These are phyloP conservation scores for Aspergillus novofumigatus DNA, from an alignment of 2,329 filamentous ascomycete species.

Conservation along the genomic window DNA sequence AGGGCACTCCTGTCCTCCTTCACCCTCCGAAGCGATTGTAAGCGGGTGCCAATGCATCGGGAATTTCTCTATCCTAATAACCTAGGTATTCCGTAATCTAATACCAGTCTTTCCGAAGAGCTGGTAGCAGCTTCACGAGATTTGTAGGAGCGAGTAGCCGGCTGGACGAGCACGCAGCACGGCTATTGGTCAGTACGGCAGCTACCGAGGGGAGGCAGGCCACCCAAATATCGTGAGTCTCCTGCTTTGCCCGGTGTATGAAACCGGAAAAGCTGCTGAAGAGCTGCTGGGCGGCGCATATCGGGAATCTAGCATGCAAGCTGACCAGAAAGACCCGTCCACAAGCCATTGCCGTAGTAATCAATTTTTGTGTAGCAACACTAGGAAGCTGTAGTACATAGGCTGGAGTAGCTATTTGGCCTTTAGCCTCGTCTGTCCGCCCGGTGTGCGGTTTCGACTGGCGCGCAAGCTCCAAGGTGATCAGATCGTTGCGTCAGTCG, in stretches of 20 bases:
- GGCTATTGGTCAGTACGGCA: constrained; percentile 29
- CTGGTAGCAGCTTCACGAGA: constrained; percentile 31
- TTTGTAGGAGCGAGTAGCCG: constrained; percentile 22
- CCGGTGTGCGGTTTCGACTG: constrained; percentile 24
- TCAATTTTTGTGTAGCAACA: neutral
- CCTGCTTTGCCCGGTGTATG: constrained; percentile 43
- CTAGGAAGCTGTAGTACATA: neutral
- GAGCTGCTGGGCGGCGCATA: constrained; percentile 27
- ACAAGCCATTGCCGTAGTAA: constrained; percentile 3
- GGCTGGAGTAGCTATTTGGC: constrained; percentile 3
- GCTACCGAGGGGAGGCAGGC: constrained; percentile 23
- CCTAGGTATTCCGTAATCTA: constrained; percentile 19
- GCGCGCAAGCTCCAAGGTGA: constrained; percentile 13
- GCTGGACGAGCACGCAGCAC: constrained; percentile 6
- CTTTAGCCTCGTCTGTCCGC: constrained; percentile 24
- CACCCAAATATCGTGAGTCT: constrained; percentile 31
- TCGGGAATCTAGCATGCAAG: constrained; percentile 20
- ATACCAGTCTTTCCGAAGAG: constrained; percentile 3
- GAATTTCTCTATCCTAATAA: constrained; percentile 8
- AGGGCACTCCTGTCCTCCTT: neutral
- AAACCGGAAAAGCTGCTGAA: constrained; percentile 37
- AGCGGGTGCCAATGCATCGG: constrained; percentile 4
- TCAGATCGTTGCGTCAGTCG: constrained; percentile 35
- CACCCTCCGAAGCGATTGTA: constrained; percentile 1
- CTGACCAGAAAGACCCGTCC: constrained; percentile 12